Evolutionary conservation across 805 yeast genomes (phyloP), one percentile per base, ranked within the genome.

Genomic region (Candida mattraensis): DNA sequence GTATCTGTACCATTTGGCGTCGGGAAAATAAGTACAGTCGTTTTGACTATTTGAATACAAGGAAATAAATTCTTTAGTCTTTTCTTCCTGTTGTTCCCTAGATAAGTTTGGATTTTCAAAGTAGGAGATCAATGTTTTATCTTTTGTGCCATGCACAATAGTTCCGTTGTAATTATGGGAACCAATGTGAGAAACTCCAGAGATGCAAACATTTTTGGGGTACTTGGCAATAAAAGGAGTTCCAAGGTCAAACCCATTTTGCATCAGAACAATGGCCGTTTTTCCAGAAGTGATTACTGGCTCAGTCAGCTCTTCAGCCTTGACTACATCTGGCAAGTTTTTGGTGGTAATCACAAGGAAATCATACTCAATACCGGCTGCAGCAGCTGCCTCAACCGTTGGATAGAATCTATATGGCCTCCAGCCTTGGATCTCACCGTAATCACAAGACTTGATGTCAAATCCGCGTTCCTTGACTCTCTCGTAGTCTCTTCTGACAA

Each of bases 171-270:
- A 51, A 48, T 73, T 76, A 35, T 77, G 73, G 1, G 84, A 74
- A 0, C 83, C 83, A 37, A 78, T 74, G 61, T 76, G 67, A 24
- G 82, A 73, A 24, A 81, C 78, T 7, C 87, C 86, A 0, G 86
- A 80, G 4, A 82, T 53, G 3, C 76, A 67, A 3, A 72, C 64
- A 36, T 66, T 68, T 11, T 62, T 54, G 1, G 83, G 84, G 49
- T 64, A 80, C 11, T 63, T 64, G n/a, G 54, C 58, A 35, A 74
- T 61, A 13, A 80, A 63, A 10, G 81, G 80, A 44, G 66, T 64
- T 38, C 78, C 86, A 34, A 76, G 68, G 37, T 77, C 85, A 40
- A 81, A 64, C 0, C 87, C 88, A 53, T 80, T 81, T 56, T 81
- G 87, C 35, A 82, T 61, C 37, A 83, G 64, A 2, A 82, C 70